These are phyloP conservation scores for Antitrichia curtipendula DNA, from an alignment of 225 moss, liverwort and hornwort species.

Conservation along the genomic window DNA sequence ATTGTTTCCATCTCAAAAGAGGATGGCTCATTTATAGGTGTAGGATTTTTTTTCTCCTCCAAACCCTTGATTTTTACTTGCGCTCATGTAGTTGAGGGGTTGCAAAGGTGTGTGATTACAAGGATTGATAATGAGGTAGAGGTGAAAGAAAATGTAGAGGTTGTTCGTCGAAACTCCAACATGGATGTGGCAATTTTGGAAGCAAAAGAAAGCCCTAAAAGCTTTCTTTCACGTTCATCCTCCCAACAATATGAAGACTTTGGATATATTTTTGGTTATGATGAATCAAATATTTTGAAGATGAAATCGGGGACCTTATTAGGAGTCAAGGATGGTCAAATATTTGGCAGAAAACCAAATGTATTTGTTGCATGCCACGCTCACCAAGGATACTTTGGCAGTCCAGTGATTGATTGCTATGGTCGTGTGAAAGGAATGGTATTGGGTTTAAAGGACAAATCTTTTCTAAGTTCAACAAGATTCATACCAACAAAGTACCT, in stretches of 20 bases:
- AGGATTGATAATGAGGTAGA: neutral
- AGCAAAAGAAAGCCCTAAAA: neutral
- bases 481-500: neutral
- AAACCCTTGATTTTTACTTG: neutral
- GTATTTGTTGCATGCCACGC: neutral
- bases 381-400: neutral
- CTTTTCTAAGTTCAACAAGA: neutral
- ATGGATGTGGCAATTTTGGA: neutral
- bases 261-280: neutral
- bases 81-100: fast-evolving
- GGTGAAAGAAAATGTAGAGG: neutral
- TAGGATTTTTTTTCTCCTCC: neutral
- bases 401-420: neutral
- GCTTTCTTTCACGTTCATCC: neutral
- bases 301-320: neutral
- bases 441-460: neutral
- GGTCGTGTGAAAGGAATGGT: neutral
- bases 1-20: neutral
- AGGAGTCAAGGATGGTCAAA: neutral
- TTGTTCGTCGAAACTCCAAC: neutral
- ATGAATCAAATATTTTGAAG: neutral
- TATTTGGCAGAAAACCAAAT: neutral
- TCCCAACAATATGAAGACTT: neutral
- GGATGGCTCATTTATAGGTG: neutral
- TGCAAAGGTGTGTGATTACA: neutral